Percentiles rank a stretch among this genome's conserved stretches.
Evolutionary conservation across 306 rosid species (phyloP).

Genomic region (Inga oerstediana): DNA sequence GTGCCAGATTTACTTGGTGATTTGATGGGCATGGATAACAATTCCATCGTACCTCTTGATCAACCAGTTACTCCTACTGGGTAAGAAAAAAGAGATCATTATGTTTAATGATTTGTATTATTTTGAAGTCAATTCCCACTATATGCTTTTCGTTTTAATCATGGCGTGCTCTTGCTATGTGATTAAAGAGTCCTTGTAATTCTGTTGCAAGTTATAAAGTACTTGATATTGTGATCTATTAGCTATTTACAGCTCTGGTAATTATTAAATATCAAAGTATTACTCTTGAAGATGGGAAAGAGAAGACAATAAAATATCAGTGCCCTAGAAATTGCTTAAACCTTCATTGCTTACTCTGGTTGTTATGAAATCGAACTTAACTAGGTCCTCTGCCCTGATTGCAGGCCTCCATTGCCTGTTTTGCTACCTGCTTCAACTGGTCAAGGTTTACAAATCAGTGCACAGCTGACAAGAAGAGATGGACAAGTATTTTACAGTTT

Average conservation of each 20-base stretch:
- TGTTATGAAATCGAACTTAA: constrained; percentile 25
- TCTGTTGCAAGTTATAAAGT: constrained; percentile 5
- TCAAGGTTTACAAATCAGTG: constrained; percentile 98
- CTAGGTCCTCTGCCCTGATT: constrained; percentile 38
- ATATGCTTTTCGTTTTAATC: constrained; percentile 23
- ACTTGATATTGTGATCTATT: neutral
- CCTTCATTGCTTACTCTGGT: constrained; percentile 21
- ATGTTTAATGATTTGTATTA: neutral
- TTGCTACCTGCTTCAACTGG: constrained; percentile 80
- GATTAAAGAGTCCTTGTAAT: constrained; percentile 1
- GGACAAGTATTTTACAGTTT: constrained; percentile 86
- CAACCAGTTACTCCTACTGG: constrained; percentile 75
- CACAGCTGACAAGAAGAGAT: constrained; percentile 73
- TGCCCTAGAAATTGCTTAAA: constrained; percentile 13
- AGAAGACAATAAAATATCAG: constrained; percentile 10
- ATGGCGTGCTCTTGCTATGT: constrained; percentile 7
- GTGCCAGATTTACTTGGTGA: constrained; percentile 97
- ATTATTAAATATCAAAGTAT: neutral
- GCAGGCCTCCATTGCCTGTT: constrained; percentile 88
- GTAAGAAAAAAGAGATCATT: constrained; percentile 53
- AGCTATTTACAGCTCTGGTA: neutral
- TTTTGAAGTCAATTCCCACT: constrained; percentile 20
- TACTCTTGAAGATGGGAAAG: constrained; percentile 9
- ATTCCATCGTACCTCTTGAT: constrained; percentile 76
- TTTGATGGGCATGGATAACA: constrained; percentile 85